These are phyloP conservation scores for Raphanus raphanistrum DNA, from an alignment of 345 rosid species.

Conservation along the genomic window DNA sequence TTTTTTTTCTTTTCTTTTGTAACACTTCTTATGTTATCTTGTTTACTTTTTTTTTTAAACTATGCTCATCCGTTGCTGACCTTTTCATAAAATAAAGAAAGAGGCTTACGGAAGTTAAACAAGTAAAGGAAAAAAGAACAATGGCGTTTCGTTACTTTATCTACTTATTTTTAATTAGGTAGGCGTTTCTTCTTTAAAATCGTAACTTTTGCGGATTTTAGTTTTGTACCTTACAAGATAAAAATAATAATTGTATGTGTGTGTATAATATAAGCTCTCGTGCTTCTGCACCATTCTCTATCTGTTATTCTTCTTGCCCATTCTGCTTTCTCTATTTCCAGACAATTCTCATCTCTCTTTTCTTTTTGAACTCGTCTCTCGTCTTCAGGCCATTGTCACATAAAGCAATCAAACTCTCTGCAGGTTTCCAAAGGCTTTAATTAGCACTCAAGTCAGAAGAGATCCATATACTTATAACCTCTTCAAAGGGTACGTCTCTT, in stretches of 20 bases:
- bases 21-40: constrained; percentile 14
- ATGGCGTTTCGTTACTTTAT: constrained; percentile 35
- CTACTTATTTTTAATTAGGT: constrained; percentile 25
- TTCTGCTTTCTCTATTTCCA: constrained; percentile 12
- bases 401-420: background rate
- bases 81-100: constrained; percentile 30
- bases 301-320: constrained; percentile 32
- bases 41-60: background rate
- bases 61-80: constrained; percentile 28
- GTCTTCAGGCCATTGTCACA: constrained; percentile 13
- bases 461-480: constrained; percentile 8
- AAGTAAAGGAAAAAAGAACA: background rate
- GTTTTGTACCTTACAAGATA: constrained; percentile 28
- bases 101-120: background rate
- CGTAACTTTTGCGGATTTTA: constrained; percentile 37
- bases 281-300: constrained; percentile 41
- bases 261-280: constrained; percentile 25
- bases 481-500: constrained; percentile 14
- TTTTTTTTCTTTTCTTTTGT: too few species aligned
- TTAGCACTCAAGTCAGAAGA: background rate
- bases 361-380: background rate
- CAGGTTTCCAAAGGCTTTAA: background rate
- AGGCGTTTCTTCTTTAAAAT: constrained; percentile 36
- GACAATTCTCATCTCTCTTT: background rate
- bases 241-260: constrained; percentile 14